Conservation (phyloP, 768 basidiomycete species). For the Auriscalpium orientale region DNA sequence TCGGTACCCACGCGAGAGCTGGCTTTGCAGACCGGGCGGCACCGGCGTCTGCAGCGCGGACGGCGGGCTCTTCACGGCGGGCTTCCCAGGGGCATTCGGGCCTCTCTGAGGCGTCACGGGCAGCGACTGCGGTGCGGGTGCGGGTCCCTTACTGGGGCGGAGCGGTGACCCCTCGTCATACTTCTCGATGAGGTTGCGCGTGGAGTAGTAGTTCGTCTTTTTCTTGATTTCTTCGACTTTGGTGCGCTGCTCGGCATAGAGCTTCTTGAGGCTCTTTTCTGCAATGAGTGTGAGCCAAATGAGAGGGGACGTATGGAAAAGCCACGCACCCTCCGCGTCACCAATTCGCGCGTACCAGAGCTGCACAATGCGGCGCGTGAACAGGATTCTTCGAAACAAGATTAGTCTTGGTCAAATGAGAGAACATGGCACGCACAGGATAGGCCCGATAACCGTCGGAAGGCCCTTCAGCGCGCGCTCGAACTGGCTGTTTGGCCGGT, state of each 20-base stretch:
- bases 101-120: constrained; percentile 18
- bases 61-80: not conserved
- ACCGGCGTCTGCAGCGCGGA: constrained; percentile 11
- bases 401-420: constrained; percentile 1
- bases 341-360: constrained; percentile 79
- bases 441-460: constrained; percentile 67
- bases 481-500: constrained; percentile 18
- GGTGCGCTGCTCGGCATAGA: constrained; percentile 71
- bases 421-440: constrained; percentile 49
- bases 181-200: constrained; percentile 80
- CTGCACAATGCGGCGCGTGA: constrained; percentile 73
- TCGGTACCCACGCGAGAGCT: constrained; percentile 31
- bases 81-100: constrained; percentile 19
- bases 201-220: constrained; percentile 93
- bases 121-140: constrained; percentile 26
- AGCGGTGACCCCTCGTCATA: constrained; percentile 65
- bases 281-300: constrained; percentile 2
- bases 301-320: not conserved
- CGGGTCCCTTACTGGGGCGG: constrained; percentile 24
- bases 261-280: constrained; percentile 67
- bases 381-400: constrained; percentile 46
- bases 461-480: constrained; percentile 41
- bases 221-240: constrained; percentile 97
- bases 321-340: constrained; percentile 64
- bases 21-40: constrained; percentile 24